phyloP scores from a whole-genome alignment of 23 red algal genomes.

The Gracilaria gracilis region DNA sequence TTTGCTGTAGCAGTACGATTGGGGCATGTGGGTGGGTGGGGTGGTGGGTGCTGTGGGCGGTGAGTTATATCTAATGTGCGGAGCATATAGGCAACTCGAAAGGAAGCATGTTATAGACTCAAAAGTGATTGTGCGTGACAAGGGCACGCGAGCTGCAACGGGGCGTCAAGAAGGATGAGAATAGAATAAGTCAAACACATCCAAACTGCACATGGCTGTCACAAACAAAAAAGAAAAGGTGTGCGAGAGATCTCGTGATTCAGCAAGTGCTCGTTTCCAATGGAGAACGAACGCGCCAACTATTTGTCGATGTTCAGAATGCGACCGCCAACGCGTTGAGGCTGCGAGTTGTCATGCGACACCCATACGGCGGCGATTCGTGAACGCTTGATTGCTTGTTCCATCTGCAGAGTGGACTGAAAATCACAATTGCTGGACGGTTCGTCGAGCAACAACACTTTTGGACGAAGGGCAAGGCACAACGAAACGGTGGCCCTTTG shows the following conservation, averaged over 20 bases:
- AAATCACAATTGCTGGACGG: slow-evolving; percentile 68
- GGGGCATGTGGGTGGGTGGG: not conserved
- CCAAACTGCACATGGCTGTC: not conserved
- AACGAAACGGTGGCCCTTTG: slow-evolving; percentile 52
- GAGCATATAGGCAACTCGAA: too few relatives aligned
- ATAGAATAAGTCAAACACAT: too few relatives aligned
- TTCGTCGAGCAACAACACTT: slow-evolving; percentile 82
- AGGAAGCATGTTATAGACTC: too few relatives aligned
- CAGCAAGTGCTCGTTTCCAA: not conserved
- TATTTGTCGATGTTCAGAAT: slow-evolving; percentile 36
- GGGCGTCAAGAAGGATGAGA: not conserved
- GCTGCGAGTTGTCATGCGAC: slow-evolving; percentile 64
- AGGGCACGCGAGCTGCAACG: not conserved
- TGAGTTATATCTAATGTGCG: too few relatives aligned
- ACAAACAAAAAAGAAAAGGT: not conserved
- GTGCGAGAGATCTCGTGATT: not conserved
- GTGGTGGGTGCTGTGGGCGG: too few relatives aligned
- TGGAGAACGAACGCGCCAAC: too few relatives aligned
- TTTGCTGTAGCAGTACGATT: not conserved
- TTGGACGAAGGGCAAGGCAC: slow-evolving; percentile 48
- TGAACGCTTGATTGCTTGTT: slow-evolving; percentile 42
- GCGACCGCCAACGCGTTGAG: slow-evolving; percentile 48
- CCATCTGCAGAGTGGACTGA: slow-evolving; percentile 33
- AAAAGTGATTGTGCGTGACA: not conserved
- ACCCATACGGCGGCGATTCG: slow-evolving; percentile 69